Percentiles rank a stretch among this genome's conserved stretches.
phyloP scores from a whole-genome alignment of 352 stramenopile genomes.

The Halophytophthora polymorphica region DNA sequence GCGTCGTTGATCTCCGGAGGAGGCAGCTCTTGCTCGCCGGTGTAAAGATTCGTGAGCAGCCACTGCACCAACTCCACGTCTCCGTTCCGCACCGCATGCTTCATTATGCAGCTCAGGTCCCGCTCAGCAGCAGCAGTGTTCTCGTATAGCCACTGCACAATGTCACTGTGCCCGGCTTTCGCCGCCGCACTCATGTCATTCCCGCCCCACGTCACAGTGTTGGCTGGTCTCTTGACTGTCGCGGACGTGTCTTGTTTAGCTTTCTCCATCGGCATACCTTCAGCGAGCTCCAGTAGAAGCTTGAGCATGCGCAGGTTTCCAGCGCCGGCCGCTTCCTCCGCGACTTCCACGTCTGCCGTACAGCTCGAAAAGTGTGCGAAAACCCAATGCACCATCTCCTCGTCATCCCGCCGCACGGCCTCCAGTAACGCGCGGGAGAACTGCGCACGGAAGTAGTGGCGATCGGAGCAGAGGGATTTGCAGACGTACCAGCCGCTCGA shows the following conservation, averaged over 20 bases:
- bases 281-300: conserved; percentile 13
- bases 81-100: conserved; percentile 10
- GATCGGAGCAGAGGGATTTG: conserved; percentile 14
- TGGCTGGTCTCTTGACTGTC: conserved; percentile 3
- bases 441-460: conserved; percentile 16
- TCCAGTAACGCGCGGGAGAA: conserved; percentile 20
- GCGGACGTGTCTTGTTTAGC: background rate
- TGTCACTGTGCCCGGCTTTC: conserved; percentile 12
- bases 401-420: conserved; percentile 13
- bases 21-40: conserved; percentile 13
- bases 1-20: conserved; percentile 29
- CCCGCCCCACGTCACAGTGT: conserved; percentile 22
- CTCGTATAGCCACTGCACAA: conserved; percentile 22
- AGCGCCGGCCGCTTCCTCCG: conserved; percentile 19
- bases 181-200: conserved; percentile 23
- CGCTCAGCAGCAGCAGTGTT: conserved; percentile 17
- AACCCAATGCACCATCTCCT: conserved; percentile 19
- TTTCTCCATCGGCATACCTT: background rate
- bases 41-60: conserved; percentile 21
- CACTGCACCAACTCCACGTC: conserved; percentile 24
- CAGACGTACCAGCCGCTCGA: conserved; percentile 11
- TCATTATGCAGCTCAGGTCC: conserved; percentile 24
- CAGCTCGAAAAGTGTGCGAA: conserved; percentile 22
- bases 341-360: conserved; percentile 9
- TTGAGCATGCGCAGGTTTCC: conserved; percentile 11